Evolutionary conservation across 1,284 basidiomycete genomes (phyloP), one percentile per base, ranked within the genome.

Genomic region (Tylopilus sp.): DNA sequence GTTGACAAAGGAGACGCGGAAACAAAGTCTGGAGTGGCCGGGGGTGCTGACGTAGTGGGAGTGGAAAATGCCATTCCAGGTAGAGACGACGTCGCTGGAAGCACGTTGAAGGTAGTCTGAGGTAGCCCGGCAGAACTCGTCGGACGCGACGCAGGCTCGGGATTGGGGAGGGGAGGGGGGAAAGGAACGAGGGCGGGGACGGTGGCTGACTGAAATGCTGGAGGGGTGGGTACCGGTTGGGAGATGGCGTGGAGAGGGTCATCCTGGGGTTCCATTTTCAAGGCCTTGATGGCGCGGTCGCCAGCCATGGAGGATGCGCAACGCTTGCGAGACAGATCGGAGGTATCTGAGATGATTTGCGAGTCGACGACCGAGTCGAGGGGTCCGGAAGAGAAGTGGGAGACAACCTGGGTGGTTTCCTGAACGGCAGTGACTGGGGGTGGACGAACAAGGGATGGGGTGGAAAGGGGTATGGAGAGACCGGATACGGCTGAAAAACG

Each of bases 201-300:
- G 18, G 43, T 16, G 16, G 58, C 44, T 15, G 63, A 54, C 7
- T 68, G 60, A 18, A 71, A 59, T 16, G 63, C 49, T 9, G 63
- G 52, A 12, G 69, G 53, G 25, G 61, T 61, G 7, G 63, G 48
- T 18, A 58, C 55, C 15, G 61, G 52, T 19, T 65, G 56, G 12
- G 69, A 55, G 6, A 70, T 48, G 18, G 62, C 44, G 44, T 66
- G 66, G 21, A 69, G 52, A 7, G 55, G 13, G 18, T 84, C 82
- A 30, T 86, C 85, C 54, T 72, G 75, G 21, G 84, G 82, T 57
- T 87, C 84, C 54, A 82, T 71, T 68, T 87, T 87, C 54, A 81
- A 70, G 16, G 80, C 75, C 59, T 87, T 87, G 43, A 79, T 70
- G 33, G 71, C 76, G 18, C 84, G 76, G 48, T 81, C 77, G 49